phyloP scores from a whole-genome alignment of 1,284 basidiomycete genomes.

The Cutaneotrichosporon dermatis region DNA sequence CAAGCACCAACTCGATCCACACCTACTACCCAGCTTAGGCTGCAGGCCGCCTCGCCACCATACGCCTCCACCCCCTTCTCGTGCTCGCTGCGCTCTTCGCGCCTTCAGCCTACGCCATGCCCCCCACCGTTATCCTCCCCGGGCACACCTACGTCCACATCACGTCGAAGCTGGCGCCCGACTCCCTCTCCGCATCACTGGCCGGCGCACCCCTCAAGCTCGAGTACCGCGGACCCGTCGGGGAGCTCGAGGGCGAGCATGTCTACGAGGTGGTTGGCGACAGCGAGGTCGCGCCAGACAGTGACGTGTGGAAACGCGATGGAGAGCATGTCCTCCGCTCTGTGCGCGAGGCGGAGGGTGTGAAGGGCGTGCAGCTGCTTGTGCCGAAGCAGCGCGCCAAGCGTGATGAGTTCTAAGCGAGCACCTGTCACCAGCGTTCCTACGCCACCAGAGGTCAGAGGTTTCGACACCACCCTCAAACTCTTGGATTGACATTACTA shows the following conservation, averaged over 20 bases:
- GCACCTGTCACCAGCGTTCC: too few species aligned
- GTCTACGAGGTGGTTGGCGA: conserved; percentile 29
- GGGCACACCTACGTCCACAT: conserved; percentile 37
- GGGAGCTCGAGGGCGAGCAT: conserved; percentile 42
- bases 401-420: conserved; percentile 31
- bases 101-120: conserved; percentile 10
- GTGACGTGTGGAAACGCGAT: conserved; percentile 15
- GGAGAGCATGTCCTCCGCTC: conserved; percentile 14
- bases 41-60: conserved; percentile 1
- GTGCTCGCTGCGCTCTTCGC: neutral
- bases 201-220: conserved; percentile 8
- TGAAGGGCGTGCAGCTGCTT: conserved; percentile 30
- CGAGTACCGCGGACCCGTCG: conserved; percentile 37
- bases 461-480: too few species aligned
- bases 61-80: conserved; percentile 7
- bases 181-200: neutral
- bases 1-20: neutral
- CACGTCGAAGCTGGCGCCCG: conserved; percentile 19
- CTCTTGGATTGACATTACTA: neutral
- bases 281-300: conserved; percentile 6
- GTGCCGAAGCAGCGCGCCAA: conserved; percentile 36
- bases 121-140: conserved; percentile 22
- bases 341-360: conserved; percentile 28
- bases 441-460: too few species aligned
- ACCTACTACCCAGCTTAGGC: neutral